phyloP scores from a whole-genome alignment of 495 filamentous ascomycete species.

The Talaromyces adpressus region DNA sequence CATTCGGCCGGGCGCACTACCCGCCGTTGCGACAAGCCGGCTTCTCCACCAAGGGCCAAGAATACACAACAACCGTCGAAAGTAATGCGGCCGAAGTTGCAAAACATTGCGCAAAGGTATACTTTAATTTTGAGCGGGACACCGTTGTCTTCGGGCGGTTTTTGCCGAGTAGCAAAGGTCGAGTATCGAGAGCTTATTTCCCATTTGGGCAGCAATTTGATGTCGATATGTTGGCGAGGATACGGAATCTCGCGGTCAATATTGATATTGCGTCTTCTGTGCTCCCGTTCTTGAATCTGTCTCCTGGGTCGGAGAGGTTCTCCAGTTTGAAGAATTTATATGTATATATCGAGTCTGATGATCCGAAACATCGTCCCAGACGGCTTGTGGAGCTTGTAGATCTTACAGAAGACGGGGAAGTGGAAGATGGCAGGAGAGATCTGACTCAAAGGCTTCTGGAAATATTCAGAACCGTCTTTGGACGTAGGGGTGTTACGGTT shows the following conservation, averaged over 20 bases:
- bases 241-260: neutral
- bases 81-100: neutral
- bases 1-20: neutral
- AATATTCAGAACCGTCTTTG: neutral
- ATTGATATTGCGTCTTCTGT: neutral
- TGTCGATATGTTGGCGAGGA: neutral
- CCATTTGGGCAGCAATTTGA: neutral
- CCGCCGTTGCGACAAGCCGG: neutral
- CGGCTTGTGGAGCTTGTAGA: neutral
- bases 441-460: neutral
- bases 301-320: neutral
- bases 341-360: neutral
- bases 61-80: neutral
- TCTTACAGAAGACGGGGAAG: neutral
- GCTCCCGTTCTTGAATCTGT: neutral
- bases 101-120: neutral
- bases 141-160: neutral
- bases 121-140: neutral
- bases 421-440: neutral
- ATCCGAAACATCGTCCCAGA: neutral
- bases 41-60: neutral
- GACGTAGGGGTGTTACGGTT: neutral
- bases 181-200: neutral
- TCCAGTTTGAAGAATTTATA: neutral
- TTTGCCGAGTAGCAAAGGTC: neutral